Conservation (phyloP, 768 basidiomycete species). For the Chalciporus pseudorubinellus region DNA sequence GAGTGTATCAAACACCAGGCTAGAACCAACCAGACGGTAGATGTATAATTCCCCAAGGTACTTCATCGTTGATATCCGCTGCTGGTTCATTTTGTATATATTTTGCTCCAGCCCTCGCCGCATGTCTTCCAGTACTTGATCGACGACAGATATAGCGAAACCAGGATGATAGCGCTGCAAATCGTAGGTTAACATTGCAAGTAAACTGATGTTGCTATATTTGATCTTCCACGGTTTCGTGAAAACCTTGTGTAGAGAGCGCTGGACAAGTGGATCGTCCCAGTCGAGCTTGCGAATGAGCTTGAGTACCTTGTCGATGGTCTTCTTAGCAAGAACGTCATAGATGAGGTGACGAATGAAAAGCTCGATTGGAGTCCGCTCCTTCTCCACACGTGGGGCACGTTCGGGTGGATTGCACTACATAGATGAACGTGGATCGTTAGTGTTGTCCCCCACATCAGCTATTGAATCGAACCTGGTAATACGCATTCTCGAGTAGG, state of each 20-base stretch:
- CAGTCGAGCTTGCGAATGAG: slow-evolving; percentile 92
- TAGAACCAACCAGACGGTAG: slow-evolving; percentile 85
- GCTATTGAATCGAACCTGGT: slow-evolving; percentile 58
- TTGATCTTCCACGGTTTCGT: slow-evolving; percentile 99
- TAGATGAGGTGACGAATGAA: slow-evolving; percentile 96
- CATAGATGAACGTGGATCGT: background rate
- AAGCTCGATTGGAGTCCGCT: slow-evolving; percentile 82
- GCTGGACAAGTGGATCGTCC: slow-evolving; percentile 68
- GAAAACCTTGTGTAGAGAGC: slow-evolving; percentile 81
- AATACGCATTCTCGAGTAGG: slow-evolving; percentile 95
- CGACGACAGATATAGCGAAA: slow-evolving; percentile 85
- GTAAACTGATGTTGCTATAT: slow-evolving; percentile 80
- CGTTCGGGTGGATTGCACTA: slow-evolving; percentile 98
- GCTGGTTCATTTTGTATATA: slow-evolving; percentile 91
- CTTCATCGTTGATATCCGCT: slow-evolving; percentile 86
- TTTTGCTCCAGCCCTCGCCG: slow-evolving; percentile 91
- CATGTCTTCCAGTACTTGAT: slow-evolving; percentile 93
- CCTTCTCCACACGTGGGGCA: slow-evolving; percentile 78
- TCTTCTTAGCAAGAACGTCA: slow-evolving; percentile 88
- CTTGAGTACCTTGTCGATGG: slow-evolving; percentile 94
- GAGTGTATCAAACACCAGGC: slow-evolving; percentile 87
- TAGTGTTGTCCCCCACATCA: slow-evolving; percentile 8
- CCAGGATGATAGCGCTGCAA: slow-evolving; percentile 89
- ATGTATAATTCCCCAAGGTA: slow-evolving; percentile 98
- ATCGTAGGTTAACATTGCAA: slow-evolving; percentile 95